Conservation (phyloP, 1,284 basidiomycete species). For the Rugosomyces carneus region DNA sequence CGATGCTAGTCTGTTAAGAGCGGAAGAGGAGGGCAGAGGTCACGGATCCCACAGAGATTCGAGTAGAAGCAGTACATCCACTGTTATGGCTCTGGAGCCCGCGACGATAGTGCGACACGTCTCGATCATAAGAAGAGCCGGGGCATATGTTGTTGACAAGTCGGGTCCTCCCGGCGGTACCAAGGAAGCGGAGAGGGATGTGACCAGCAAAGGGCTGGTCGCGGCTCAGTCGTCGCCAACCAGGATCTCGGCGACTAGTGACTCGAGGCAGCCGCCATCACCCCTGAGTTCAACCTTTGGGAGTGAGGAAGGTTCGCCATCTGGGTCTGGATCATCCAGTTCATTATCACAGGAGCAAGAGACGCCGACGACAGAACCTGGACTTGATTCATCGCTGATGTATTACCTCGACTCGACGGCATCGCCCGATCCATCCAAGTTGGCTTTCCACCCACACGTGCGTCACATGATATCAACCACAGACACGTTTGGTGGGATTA, state of each 20-base stretch:
- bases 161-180: slow-evolving; percentile 4
- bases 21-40: slow-evolving; percentile 11
- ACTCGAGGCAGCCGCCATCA: slow-evolving; percentile 28
- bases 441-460: slow-evolving; percentile 17
- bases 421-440: slow-evolving; percentile 20
- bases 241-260: slow-evolving; percentile 11
- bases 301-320: slow-evolving; percentile 31
- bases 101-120: slow-evolving; percentile 42
- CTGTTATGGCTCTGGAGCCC: slow-evolving; percentile 32
- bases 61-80: slow-evolving; percentile 40
- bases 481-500: slow-evolving; percentile 35
- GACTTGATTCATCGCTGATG: slow-evolving; percentile 25
- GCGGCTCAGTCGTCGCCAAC: slow-evolving; percentile 12
- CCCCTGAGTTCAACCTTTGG: slow-evolving; percentile 38
- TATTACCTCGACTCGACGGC: slow-evolving; percentile 27
- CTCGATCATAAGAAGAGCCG: slow-evolving; percentile 40
- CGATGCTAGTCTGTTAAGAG: slow-evolving; percentile 16
- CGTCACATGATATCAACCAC: slow-evolving; percentile 26
- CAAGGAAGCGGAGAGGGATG: slow-evolving; percentile 2
- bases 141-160: slow-evolving; percentile 38
- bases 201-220: slow-evolving; percentile 1
- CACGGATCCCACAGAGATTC: slow-evolving; percentile 39
- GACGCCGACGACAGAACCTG: slow-evolving; percentile 31
- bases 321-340: slow-evolving; percentile 31
- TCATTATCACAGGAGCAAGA: slow-evolving; percentile 31